Evolutionary conservation across 306 rosid genomes (phyloP).

Genomic region (Myrica gale): DNA sequence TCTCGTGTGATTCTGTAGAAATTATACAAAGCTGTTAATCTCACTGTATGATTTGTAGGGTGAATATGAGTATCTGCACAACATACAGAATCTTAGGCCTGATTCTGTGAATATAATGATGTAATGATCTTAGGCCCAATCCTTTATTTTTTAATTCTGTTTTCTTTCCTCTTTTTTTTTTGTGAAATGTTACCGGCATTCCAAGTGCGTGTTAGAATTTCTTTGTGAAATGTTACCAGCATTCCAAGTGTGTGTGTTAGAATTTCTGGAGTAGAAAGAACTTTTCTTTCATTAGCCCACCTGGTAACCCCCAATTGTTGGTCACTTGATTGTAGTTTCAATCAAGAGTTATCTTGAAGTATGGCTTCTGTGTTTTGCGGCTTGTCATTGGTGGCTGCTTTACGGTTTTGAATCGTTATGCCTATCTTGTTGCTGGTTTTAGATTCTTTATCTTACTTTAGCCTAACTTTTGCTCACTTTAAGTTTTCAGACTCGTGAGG

Average conservation of each 20-base stretch:
- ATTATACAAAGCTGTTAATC: neutral
- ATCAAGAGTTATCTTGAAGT: neutral
- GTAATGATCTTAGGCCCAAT: neutral
- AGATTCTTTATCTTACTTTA: constrained; percentile 26
- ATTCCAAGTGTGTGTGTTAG: neutral
- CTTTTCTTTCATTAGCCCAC: neutral
- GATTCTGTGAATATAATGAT: neutral
- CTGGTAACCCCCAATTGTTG: neutral
- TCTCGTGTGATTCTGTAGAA: neutral
- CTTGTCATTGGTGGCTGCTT: neutral
- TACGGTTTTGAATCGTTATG: neutral
- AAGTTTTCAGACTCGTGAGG: constrained; percentile 67
- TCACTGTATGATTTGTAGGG: neutral
- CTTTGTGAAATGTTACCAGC: neutral
- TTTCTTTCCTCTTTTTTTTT: neutral
- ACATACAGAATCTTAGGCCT: neutral
- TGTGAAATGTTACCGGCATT: too few species aligned
- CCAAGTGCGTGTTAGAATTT: too few species aligned
- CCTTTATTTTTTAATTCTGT: neutral
- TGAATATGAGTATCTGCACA: neutral
- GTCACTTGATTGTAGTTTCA: neutral
- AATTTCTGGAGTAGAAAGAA: neutral
- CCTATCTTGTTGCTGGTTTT: constrained; percentile 23
- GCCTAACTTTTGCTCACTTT: constrained; percentile 41
- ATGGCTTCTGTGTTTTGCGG: neutral